Evolutionary conservation across 768 basidiomycete species (phyloP).

Genomic region (Rhodotorula sphaerocarpa): DNA sequence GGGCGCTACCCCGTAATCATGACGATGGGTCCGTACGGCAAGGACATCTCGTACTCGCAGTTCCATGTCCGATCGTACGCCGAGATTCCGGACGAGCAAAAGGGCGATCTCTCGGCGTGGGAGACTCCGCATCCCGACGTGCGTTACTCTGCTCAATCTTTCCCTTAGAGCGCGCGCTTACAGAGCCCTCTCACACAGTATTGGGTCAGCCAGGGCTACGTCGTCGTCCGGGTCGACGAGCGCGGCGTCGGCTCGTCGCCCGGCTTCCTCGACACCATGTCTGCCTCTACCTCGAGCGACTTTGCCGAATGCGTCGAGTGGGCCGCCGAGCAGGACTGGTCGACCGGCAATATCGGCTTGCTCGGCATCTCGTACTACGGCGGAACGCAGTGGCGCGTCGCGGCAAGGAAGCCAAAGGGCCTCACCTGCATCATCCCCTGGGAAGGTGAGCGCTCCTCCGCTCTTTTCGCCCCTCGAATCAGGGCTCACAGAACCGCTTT

Average conservation of each 20-base stretch:
- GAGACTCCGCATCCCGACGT: slow-evolving; percentile 36
- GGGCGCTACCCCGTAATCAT: slow-evolving; percentile 9
- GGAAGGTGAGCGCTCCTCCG: slow-evolving; percentile 24
- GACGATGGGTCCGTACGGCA: slow-evolving; percentile 33
- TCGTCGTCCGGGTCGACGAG: slow-evolving; percentile 40
- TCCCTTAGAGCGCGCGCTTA: not conserved
- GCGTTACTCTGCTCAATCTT: not conserved
- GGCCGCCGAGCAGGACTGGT: slow-evolving; percentile 39
- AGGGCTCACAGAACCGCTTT: no score
- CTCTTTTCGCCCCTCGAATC: not conserved
- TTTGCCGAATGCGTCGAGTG: slow-evolving; percentile 40
- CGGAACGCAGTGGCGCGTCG: slow-evolving; percentile 38
- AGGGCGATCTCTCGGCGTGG: slow-evolving; percentile 36
- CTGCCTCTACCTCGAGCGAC: slow-evolving; percentile 36
- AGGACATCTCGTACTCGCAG: slow-evolving; percentile 32
- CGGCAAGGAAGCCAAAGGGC: slow-evolving; percentile 35
- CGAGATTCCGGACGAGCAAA: slow-evolving; percentile 37
- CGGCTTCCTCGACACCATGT: slow-evolving; percentile 39
- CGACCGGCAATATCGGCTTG: slow-evolving; percentile 38
- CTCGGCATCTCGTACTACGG: slow-evolving; percentile 40
- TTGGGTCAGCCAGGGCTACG: slow-evolving; percentile 40
- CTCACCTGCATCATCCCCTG: slow-evolving; percentile 36
- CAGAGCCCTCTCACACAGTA: slow-evolving; percentile 1
- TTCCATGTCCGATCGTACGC: slow-evolving; percentile 32
- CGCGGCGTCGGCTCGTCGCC: slow-evolving; percentile 36